Conservation (phyloP, 768 basidiomycete species). For the Auricularia sp. region DNA sequence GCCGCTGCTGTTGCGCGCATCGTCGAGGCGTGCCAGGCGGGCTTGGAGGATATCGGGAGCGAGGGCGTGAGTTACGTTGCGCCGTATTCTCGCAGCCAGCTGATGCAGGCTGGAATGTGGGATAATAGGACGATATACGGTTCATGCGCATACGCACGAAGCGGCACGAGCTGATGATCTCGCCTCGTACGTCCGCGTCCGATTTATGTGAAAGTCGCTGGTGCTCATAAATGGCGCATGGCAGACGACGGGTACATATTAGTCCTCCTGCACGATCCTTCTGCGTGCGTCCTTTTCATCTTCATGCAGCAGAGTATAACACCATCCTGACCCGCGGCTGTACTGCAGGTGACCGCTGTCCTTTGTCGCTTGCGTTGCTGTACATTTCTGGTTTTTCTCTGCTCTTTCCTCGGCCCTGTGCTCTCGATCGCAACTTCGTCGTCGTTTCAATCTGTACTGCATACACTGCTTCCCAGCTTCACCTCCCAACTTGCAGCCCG, state of each 20-base stretch:
- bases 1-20: constrained; percentile 64
- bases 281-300: constrained; percentile 26
- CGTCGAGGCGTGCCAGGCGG: constrained; percentile 67
- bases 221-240: not conserved
- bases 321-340: too few relatives aligned
- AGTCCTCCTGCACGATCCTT: constrained; percentile 75
- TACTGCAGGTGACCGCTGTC: too few relatives aligned
- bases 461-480: not conserved
- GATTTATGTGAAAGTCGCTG: not conserved
- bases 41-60: constrained; percentile 66
- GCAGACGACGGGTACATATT: constrained; percentile 72
- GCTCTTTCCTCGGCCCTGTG: too few relatives aligned
- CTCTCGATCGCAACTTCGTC: not conserved
- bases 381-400: too few relatives aligned
- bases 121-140: constrained; percentile 64
- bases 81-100: not conserved
- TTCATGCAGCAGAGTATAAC: not conserved
- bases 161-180: constrained; percentile 89
- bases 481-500: not conserved
- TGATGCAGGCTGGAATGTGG: not conserved
- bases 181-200: constrained; percentile 55
- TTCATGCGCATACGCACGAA: constrained; percentile 88
- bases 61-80: constrained; percentile 22
- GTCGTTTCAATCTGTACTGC: too few relatives aligned
- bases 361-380: too few relatives aligned